Conservation (phyloP, 2,329 filamentous ascomycete genomes). For the Graphiopsis chlorocephala region DNA sequence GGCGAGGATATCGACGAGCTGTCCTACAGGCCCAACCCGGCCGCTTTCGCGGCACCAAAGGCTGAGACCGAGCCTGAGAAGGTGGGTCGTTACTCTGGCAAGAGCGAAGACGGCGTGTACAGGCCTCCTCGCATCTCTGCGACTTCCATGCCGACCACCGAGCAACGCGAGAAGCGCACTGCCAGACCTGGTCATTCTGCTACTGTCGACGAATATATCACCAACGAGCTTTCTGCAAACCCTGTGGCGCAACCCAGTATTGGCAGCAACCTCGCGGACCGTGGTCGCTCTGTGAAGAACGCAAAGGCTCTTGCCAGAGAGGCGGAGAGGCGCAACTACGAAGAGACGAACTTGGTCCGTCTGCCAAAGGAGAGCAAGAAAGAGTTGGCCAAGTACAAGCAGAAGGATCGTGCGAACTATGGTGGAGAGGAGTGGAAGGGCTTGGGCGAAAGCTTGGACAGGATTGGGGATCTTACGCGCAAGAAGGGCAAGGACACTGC, state of each 20-base stretch:
- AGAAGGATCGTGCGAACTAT: conserved; percentile 56
- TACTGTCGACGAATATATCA: conserved; percentile 89
- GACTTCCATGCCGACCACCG: conserved; percentile 64
- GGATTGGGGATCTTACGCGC: conserved; percentile 79
- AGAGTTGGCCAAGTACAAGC: conserved; percentile 63
- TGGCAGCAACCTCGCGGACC: conserved; percentile 75
- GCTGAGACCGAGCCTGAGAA: conserved; percentile 26
- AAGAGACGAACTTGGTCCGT: conserved; percentile 88
- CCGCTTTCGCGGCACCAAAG: conserved; percentile 39
- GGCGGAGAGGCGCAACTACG: conserved; percentile 76
- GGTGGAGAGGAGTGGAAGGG: conserved; percentile 93
- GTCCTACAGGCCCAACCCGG: conserved; percentile 60
- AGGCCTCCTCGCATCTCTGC: conserved; percentile 84
- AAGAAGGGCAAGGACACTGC: conserved; percentile 60
- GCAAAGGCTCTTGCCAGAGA: conserved; percentile 73
- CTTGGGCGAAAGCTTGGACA: conserved; percentile 78
- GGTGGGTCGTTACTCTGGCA: conserved; percentile 31
- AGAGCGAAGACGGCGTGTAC: conserved; percentile 68
- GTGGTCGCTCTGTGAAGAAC: conserved; percentile 77
- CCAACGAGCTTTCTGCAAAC: conserved; percentile 75
- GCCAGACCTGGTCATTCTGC: conserved; percentile 70
- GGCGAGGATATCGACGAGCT: conserved; percentile 54
- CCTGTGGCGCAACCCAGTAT: conserved; percentile 86
- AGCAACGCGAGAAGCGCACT: conserved; percentile 56
- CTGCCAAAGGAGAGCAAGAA: conserved; percentile 87